phyloP scores from a whole-genome alignment of 371 early-diverging fungal genomes.

The Rhizopus sp. region DNA sequence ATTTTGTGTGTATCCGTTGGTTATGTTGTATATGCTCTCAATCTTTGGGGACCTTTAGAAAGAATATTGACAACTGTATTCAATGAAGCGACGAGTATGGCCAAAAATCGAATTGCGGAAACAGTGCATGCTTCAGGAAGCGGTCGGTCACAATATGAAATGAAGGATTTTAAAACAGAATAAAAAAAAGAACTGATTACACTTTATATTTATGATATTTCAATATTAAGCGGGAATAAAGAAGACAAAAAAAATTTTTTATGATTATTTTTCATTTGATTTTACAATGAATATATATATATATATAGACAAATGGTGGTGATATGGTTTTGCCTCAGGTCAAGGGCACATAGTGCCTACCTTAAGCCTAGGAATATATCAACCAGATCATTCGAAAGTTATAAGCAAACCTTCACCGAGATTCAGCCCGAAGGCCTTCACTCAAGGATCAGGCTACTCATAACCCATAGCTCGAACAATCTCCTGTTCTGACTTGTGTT shows the following conservation, averaged over 20 bases:
- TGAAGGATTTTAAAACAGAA: neutral
- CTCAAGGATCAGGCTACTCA: conserved; percentile 24
- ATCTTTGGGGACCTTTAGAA: conserved; percentile 69
- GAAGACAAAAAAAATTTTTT: neutral
- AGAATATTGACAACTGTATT: conserved; percentile 46
- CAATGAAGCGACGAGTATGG: conserved; percentile 45
- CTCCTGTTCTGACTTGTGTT: conserved; percentile 29
- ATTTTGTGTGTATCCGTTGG: conserved; percentile 52
- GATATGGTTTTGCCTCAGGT: conserved; percentile 49
- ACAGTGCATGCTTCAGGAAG: conserved; percentile 2
- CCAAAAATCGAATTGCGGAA: conserved; percentile 31
- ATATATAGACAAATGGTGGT: conserved; percentile 25
- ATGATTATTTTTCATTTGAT: conserved; percentile 22
- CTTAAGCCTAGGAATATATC: conserved; percentile 50
- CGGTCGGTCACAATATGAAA: conserved; percentile 4
- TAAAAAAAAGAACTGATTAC: neutral
- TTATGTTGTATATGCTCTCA: conserved; percentile 63
- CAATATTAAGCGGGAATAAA: neutral
- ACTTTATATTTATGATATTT: neutral
- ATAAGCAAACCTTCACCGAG: conserved; percentile 23
- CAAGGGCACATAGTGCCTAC: conserved; percentile 40
- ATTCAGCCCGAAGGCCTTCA: conserved; percentile 12
- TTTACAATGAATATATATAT: too few relatives aligned
- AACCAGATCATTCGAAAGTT: conserved; percentile 29
- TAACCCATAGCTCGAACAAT: conserved; percentile 23